A percentile compares a stretch with the other conserved stretches of the same genome.
phyloP scores from a whole-genome alignment of 345 rosid genomes.

The Eucalyptus paniculata region DNA sequence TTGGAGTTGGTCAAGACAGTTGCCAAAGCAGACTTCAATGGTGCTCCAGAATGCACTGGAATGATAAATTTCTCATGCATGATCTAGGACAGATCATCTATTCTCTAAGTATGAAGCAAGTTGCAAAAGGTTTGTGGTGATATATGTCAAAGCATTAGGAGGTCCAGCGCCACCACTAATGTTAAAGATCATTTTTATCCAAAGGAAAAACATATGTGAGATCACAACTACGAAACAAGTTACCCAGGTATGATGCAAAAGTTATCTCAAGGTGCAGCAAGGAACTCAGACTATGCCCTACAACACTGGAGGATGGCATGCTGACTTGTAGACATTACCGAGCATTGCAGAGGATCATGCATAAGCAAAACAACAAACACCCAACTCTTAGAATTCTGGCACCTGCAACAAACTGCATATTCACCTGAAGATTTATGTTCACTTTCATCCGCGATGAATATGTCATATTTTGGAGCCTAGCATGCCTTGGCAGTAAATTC shows the following conservation, averaged over 20 bases:
- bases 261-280: background rate
- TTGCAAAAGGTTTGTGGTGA: background rate
- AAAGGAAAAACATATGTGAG: background rate
- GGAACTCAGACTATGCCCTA: background rate
- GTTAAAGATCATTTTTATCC: background rate
- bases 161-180: background rate
- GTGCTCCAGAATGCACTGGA: background rate
- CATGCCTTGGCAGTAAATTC: constrained; percentile 57
- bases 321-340: background rate
- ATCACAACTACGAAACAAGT: background rate
- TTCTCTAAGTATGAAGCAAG: background rate
- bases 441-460: constrained; percentile 67
- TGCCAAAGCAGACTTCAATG: background rate
- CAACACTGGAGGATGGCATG: background rate
- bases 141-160: background rate
- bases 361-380: background rate
- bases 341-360: background rate
- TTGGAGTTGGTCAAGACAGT: background rate
- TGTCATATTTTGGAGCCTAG: constrained; percentile 91
- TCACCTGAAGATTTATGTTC: constrained; percentile 59
- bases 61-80: background rate
- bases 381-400: background rate
- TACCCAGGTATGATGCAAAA: background rate
- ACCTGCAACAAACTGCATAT: background rate
- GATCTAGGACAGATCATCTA: background rate